Evolutionary conservation across 1,284 basidiomycete genomes (phyloP).

Genomic region (Leucoagaricus sp.): DNA sequence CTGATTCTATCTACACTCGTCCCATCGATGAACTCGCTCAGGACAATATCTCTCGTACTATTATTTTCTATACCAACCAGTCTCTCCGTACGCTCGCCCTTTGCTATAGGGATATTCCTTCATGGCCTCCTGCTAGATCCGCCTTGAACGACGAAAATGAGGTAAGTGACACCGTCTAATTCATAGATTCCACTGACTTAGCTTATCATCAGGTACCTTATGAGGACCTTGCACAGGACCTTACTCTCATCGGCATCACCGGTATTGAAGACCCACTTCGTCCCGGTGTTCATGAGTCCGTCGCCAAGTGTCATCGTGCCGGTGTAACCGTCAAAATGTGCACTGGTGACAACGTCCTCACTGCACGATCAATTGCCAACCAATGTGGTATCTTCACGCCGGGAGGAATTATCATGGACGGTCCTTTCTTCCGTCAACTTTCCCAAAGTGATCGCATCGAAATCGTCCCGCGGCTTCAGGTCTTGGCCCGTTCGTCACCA

Average conservation of each 20-base stretch:
- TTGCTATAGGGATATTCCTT: constrained; percentile 87
- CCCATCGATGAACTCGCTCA: constrained; percentile 64
- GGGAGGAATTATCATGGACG: constrained; percentile 97
- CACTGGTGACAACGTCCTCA: constrained; percentile 96
- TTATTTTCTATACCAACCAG: constrained; percentile 97
- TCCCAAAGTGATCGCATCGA: constrained; percentile 57
- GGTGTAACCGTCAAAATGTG: constrained; percentile 99
- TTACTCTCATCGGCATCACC: constrained; percentile 86
- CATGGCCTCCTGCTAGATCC: constrained; percentile 81
- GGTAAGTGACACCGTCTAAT: constrained; percentile 33
- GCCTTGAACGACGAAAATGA: constrained; percentile 54
- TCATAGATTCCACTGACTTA: neutral
- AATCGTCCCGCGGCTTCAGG: constrained; percentile 71
- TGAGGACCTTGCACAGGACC: constrained; percentile 66
- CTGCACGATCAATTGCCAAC: constrained; percentile 89
- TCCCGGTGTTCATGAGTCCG: constrained; percentile 86
- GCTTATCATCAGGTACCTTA: constrained; percentile 60
- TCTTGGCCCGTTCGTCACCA: constrained; percentile 93
- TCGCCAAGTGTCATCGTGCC: constrained; percentile 82
- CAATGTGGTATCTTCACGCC: constrained; percentile 95
- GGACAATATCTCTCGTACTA: constrained; percentile 86
- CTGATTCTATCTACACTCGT: constrained; percentile 52
- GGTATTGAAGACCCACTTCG: constrained; percentile 98
- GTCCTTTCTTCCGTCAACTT: constrained; percentile 75
- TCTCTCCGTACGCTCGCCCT: constrained; percentile 91